phyloP scores from a whole-genome alignment of 768 basidiomycete species.

The Myochromella boudieri region DNA sequence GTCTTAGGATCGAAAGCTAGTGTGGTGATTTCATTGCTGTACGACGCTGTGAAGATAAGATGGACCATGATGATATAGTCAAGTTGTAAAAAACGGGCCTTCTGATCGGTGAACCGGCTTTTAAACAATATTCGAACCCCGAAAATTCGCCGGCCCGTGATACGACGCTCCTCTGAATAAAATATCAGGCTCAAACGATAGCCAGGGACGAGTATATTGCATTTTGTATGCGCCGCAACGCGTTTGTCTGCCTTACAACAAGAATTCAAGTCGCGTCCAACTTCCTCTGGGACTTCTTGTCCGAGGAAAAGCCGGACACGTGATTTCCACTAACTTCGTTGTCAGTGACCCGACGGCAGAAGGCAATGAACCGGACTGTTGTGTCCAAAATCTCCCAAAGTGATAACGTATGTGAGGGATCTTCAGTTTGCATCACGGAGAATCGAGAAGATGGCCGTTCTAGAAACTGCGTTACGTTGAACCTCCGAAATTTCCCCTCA shows the following conservation, averaged over 20 bases:
- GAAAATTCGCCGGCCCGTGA: conserved; percentile 15
- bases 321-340: no score
- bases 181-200: background rate
- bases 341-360: no score
- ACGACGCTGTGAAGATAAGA: conserved; percentile 64
- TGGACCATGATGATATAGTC: conserved; percentile 30
- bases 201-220: background rate
- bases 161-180: background rate
- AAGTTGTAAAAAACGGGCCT: background rate
- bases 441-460: background rate
- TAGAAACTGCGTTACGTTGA: conserved; percentile 6
- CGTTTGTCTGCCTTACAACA: background rate
- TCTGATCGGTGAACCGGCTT: conserved; percentile 14
- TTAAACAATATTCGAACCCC: conserved; percentile 15
- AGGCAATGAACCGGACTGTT: no score
- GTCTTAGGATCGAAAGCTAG: conserved; percentile 58
- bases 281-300: no score
- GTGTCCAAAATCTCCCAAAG: no score
- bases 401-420: no score
- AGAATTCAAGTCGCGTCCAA: no score
- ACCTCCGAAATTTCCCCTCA: conserved; percentile 19
- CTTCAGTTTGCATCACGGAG: conserved; percentile 15
- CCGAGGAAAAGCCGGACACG: no score
- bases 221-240: background rate
- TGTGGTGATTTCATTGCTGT: conserved; percentile 61